Conservation (phyloP, 768 basidiomycete genomes). For the Dentipellis sp. region DNA sequence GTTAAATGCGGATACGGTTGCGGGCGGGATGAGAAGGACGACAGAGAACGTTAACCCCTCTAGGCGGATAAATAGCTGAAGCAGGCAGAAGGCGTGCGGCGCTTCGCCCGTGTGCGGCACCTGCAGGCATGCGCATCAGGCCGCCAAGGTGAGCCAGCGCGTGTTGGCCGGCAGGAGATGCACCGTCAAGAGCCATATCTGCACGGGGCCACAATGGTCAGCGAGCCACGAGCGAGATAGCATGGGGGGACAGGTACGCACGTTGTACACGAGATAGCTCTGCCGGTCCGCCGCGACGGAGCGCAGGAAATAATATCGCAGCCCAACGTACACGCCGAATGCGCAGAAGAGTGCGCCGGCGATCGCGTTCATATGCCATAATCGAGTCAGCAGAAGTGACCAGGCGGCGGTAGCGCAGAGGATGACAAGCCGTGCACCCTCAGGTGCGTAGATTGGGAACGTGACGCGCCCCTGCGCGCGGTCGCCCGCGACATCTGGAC, state of each 20-base stretch:
- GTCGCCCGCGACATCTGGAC: slow-evolving; percentile 18
- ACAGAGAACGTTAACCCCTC: too few relatives aligned
- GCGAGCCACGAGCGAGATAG: too few relatives aligned
- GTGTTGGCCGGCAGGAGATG: too few relatives aligned
- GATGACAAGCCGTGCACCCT: background rate
- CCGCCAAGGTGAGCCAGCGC: too few relatives aligned
- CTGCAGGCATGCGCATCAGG: too few relatives aligned
- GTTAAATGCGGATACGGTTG: too few relatives aligned
- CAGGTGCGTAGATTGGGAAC: slow-evolving; percentile 5
- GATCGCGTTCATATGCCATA: background rate
- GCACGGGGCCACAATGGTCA: too few relatives aligned
- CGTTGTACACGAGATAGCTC: background rate
- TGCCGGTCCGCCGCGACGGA: background rate
- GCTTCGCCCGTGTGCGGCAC: too few relatives aligned
- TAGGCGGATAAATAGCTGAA: too few relatives aligned
- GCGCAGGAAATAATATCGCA: background rate
- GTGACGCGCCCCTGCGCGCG: slow-evolving; percentile 14
- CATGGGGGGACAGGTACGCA: background rate
- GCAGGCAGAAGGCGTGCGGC: too few relatives aligned
- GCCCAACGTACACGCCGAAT: background rate
- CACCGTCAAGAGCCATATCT: too few relatives aligned
- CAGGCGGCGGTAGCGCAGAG: background rate
- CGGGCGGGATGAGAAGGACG: too few relatives aligned
- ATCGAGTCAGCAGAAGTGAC: background rate
- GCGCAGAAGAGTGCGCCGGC: background rate